A percentile compares a stretch with the other conserved stretches of the same genome.
Evolutionary conservation across 2,329 filamentous ascomycete species (phyloP).

Genomic region (Sordariomycetes sp.): DNA sequence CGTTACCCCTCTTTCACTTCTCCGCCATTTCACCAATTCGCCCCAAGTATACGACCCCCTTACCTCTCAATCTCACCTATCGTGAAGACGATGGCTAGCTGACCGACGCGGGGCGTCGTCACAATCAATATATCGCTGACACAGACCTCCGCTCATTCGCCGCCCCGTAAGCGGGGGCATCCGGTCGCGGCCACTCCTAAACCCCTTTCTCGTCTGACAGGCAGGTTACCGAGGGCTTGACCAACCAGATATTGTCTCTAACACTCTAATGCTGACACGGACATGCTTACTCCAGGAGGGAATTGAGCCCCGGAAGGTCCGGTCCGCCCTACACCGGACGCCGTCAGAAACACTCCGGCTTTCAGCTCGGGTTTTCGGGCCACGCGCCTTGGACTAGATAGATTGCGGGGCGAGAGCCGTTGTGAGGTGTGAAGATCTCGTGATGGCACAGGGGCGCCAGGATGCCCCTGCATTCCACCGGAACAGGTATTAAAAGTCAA

Average conservation of each 20-base stretch:
- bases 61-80: not conserved
- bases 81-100: not conserved
- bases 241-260: not conserved
- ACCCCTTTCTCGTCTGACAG: not conserved
- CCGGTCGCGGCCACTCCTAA: not conserved
- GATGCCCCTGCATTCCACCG: no score
- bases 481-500: no score
- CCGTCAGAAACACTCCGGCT: not conserved
- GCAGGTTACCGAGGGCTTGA: not conserved
- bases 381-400: no score
- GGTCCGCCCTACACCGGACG: not conserved
- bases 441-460: no score
- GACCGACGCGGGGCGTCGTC: not conserved
- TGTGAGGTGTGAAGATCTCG: no score
- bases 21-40: not conserved
- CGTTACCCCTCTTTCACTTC: not conserved
- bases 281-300: not conserved
- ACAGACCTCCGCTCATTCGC: not conserved
- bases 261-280: not conserved
- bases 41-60: not conserved
- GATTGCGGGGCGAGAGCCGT: no score
- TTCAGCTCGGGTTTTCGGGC: not conserved
- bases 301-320: not conserved
- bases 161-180: not conserved
- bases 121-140: not conserved